A percentile compares a stretch with the other conserved stretches of the same genome.
These are phyloP conservation scores for Fusarium haematococcum DNA, from an alignment of 2,329 filamentous ascomycete species.

Conservation along the genomic window DNA sequence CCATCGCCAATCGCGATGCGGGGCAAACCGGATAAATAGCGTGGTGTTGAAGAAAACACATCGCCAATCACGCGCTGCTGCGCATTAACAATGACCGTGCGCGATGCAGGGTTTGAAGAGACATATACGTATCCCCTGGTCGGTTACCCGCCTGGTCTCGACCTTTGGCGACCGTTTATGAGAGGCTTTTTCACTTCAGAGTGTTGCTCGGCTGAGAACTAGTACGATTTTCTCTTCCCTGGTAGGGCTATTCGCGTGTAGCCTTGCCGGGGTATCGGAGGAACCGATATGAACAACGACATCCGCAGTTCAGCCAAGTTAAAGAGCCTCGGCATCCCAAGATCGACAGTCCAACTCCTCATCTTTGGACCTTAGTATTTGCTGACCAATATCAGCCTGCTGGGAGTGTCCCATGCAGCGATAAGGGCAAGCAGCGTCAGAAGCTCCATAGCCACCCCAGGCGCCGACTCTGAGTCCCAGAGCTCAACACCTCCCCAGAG, in stretches of 20 bases:
- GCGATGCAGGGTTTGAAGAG: neutral
- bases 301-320: neutral
- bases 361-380: neutral
- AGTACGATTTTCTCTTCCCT: neutral
- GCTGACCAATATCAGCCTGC: neutral
- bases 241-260: neutral
- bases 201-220: neutral
- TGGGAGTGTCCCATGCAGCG: neutral
- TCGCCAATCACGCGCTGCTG: neutral
- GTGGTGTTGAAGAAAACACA: neutral
- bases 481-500: too few relatives aligned
- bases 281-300: neutral
- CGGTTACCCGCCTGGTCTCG: neutral
- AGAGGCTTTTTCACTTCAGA: neutral
- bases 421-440: neutral
- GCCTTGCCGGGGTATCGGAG: neutral
- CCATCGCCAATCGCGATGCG: neutral
- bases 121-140: neutral
- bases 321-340: neutral
- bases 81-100: neutral
- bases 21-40: neutral
- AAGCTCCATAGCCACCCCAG: neutral
- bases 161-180: neutral
- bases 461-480: neutral
- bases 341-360: neutral